Evolutionary conservation across 1,284 basidiomycete species (phyloP).

Genomic region (Rhodotorula sp.): DNA sequence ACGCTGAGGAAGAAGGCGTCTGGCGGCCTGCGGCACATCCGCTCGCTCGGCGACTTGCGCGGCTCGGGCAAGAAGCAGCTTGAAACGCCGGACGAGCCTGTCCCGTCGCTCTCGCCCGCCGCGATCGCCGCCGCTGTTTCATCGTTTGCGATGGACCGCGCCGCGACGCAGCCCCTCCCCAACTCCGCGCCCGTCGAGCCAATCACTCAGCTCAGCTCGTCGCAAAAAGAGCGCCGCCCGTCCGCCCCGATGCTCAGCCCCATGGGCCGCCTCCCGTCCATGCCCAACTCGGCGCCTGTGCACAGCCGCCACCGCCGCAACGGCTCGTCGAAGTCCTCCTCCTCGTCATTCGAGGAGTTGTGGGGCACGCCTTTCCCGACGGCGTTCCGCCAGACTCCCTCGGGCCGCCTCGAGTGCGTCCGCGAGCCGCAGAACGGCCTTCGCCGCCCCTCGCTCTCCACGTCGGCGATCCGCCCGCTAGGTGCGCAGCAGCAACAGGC

Average conservation of each 20-base stretch:
- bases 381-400: slow-evolving; percentile 39
- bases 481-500: not conserved
- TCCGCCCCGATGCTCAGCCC: not conserved
- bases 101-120: slow-evolving; percentile 6
- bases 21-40: slow-evolving; percentile 37
- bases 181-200: not conserved
- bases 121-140: slow-evolving; percentile 4
- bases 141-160: slow-evolving; percentile 26
- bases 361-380: slow-evolving; percentile 23
- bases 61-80: slow-evolving; percentile 2
- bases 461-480: not conserved
- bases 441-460: slow-evolving; percentile 11
- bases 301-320: slow-evolving; percentile 4
- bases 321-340: slow-evolving; percentile 21
- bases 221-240: not conserved
- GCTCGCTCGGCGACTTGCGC: slow-evolving; percentile 43
- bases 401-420: slow-evolving; percentile 35
- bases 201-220: not conserved
- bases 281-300: slow-evolving; percentile 4
- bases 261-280: not conserved
- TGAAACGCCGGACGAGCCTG: slow-evolving; percentile 8
- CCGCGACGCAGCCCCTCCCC: slow-evolving; percentile 29
- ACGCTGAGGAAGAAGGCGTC: slow-evolving; percentile 22
- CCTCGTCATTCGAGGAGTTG: slow-evolving; percentile 32
- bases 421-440: not conserved